Evolutionary conservation across 495 filamentous ascomycete species (phyloP), one percentile per base, ranked within the genome.

Genomic region (Acidiella bohemica): DNA sequence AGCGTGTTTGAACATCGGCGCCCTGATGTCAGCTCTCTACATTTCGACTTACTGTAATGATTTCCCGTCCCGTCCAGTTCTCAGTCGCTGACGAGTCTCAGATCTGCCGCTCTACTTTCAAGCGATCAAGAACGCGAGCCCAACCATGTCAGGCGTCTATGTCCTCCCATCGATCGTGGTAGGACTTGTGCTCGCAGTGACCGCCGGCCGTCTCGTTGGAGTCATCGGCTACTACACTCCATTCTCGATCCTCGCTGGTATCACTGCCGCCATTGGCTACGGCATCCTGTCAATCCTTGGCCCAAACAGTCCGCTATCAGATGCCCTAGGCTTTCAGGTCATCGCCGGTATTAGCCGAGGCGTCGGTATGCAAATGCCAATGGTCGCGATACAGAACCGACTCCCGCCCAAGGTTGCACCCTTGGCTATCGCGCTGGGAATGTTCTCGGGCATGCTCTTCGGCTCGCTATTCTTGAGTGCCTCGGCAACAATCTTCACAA

Each of bases 261-360:
- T 50, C 5, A 20, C 59, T 5, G 49, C 40, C 19, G 24, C 60
- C 8, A 47, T 76, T 24, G 67, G 62, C 13, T 55, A 58, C n/a
- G 72, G 73, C 1, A 53, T 78, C 14, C 44, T 70, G 13, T 64
- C 66, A 13, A 71, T 65, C 6, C 59, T 70, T 8, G 51, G 55
- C 4, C 62, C 63, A 2, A 32, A 44, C 3, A 72, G 67, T 10
- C 34, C 56, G 5, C 43, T 53, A 0, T 61, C 57, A 19, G 54
- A 67, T 58, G 76, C 71, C 69, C 55, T 75, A 4, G 72, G 73
- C 11, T 78, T 73, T 44, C 72, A 77, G 46, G 66, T 76, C 29
- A 50, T 80, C 3, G 57, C 59, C 4, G 73, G 74, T 11, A 44
- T 61, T 12, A 67, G 68, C 10, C 16, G 41, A 13, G 47, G 47